These are phyloP conservation scores for Sergeia podlipaevii DNA, from an alignment of 208 protist genomes.

Conservation along the genomic window DNA sequence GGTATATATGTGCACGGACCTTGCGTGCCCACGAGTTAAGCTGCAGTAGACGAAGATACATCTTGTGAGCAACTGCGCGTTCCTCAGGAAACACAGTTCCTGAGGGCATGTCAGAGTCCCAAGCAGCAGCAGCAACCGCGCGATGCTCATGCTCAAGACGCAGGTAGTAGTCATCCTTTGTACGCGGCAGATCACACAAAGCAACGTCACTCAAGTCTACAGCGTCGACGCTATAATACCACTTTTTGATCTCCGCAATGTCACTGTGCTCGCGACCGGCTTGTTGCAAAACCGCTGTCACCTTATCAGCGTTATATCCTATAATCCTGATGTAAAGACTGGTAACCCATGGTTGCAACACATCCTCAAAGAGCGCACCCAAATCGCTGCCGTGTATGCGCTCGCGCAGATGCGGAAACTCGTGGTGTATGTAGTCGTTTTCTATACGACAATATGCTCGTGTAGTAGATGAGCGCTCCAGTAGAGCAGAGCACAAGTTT, in stretches of 20 bases:
- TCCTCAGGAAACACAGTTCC: too few relatives aligned
- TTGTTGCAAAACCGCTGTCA: constrained; percentile 22
- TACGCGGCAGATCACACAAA: constrained; percentile 19
- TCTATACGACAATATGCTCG: constrained; percentile 42
- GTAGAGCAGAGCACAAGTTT: constrained; percentile 29
- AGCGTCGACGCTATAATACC: constrained; percentile 29
- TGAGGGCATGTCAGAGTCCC: too few relatives aligned
- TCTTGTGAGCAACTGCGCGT: too few relatives aligned
- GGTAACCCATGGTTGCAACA: constrained; percentile 33
- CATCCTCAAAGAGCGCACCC: constrained; percentile 34
- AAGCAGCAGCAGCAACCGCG: constrained; percentile 3
- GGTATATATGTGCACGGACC: constrained; percentile 22
- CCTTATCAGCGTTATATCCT: constrained; percentile 17
- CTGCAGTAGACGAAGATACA: constrained; percentile 34
- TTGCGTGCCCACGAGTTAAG: constrained; percentile 32
- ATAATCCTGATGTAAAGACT: constrained; percentile 12
- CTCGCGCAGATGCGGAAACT: constrained; percentile 32
- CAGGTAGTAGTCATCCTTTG: constrained; percentile 31
- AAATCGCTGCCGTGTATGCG: constrained; percentile 38
- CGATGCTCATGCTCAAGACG: constrained; percentile 14
- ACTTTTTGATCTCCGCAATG: constrained; percentile 22
- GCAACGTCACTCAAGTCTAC: constrained; percentile 16
- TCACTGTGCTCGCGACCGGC: constrained; percentile 24
- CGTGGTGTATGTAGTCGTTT: constrained; percentile 37
- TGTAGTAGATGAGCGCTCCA: constrained; percentile 32